Evolutionary conservation across 768 basidiomycete genomes (phyloP).

Genomic region (Lyophyllum shimeji): DNA sequence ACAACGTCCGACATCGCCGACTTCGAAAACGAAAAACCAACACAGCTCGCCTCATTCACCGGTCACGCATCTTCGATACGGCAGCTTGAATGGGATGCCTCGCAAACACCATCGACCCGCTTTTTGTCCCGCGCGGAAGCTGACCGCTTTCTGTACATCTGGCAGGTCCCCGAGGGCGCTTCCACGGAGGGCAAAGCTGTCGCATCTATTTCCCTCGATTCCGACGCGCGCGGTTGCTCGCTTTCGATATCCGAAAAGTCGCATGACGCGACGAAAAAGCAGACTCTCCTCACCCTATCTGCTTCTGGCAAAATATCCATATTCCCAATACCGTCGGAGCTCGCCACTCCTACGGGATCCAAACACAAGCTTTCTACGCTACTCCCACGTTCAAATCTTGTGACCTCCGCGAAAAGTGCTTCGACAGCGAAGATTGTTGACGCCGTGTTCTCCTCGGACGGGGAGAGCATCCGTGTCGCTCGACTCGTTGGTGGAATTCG

Average conservation of each 20-base stretch:
- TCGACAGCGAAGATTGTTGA: constrained; percentile 40
- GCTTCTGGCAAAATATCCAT: constrained; percentile 59
- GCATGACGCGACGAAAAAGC: constrained; percentile 23
- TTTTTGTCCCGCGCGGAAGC: constrained; percentile 63
- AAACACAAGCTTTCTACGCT: constrained; percentile 50
- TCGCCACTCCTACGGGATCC: constrained; percentile 36
- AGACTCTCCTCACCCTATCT: constrained; percentile 53
- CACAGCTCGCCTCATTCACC: constrained; percentile 51
- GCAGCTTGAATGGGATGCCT: constrained; percentile 50
- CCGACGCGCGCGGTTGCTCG: constrained; percentile 52
- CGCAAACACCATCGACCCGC: constrained; percentile 36
- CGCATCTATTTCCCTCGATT: constrained; percentile 63
- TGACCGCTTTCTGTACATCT: constrained; percentile 63
- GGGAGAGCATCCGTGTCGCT: constrained; percentile 49
- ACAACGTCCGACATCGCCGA: constrained; percentile 22
- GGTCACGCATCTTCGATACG: constrained; percentile 64
- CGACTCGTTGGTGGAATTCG: constrained; percentile 54
- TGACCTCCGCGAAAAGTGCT: constrained; percentile 37
- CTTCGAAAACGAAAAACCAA: constrained; percentile 40
- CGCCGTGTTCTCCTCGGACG: constrained; percentile 41
- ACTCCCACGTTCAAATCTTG: constrained; percentile 50
- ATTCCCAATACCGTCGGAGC: constrained; percentile 50
- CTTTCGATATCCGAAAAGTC: constrained; percentile 29
- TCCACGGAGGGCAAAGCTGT: constrained; percentile 49
- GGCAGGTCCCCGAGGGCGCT: constrained; percentile 48